Conservation (phyloP, 495 filamentous ascomycete species). For the Symbiotaphrina buchneri region DNA sequence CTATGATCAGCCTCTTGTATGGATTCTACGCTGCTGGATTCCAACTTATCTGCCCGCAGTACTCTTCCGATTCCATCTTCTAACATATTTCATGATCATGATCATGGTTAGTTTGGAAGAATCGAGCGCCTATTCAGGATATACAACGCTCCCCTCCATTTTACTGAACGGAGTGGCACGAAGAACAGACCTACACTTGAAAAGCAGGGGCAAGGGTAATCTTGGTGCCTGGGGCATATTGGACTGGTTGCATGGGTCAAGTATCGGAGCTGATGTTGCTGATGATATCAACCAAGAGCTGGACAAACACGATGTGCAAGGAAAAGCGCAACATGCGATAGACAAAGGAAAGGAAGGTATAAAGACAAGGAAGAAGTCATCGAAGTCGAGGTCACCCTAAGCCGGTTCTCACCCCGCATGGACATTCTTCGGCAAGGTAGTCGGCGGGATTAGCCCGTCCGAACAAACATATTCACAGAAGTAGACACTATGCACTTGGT, state of each 20-base stretch:
- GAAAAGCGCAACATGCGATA: too few relatives aligned
- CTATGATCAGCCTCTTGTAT: slow-evolving; percentile 64
- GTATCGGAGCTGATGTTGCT: slow-evolving; percentile 28
- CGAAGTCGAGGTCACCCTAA: too few relatives aligned
- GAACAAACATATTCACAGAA: too few relatives aligned
- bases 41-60: slow-evolving; percentile 52
- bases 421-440: too few relatives aligned
- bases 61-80: slow-evolving; percentile 45
- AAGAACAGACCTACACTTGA: slow-evolving; percentile 44
- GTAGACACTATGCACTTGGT: too few relatives aligned
- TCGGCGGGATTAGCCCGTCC: too few relatives aligned
- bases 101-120: slow-evolving; percentile 52
- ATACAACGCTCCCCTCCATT: slow-evolving; percentile 49
- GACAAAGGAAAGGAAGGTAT: too few relatives aligned
- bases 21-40: slow-evolving; percentile 43
- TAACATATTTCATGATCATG: slow-evolving; percentile 56
- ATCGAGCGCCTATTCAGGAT: slow-evolving; percentile 54
- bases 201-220: slow-evolving; percentile 38
- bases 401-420: too few relatives aligned
- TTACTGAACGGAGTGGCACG: too few relatives aligned
- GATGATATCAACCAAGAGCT: slow-evolving; percentile 33
- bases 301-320: slow-evolving; percentile 32
- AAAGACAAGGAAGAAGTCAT: too few relatives aligned
- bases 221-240: slow-evolving; percentile 57
- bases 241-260: slow-evolving; percentile 59